Base-by-base conservation (phyloP, 148 eudicot genomes). In the Hydrangea macrophylla region DNA sequence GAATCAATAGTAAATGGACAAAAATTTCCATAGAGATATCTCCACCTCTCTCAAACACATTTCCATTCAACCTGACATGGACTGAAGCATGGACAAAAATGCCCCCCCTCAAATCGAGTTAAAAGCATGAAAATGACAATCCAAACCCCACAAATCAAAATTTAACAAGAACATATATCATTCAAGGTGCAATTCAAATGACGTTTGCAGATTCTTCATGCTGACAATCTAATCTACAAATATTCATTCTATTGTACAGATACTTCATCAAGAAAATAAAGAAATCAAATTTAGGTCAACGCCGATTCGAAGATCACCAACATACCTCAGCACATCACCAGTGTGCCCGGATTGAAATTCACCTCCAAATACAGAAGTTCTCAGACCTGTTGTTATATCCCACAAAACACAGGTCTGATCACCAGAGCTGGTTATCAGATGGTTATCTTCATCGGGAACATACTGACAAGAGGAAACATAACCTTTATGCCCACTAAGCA, bases 341-440 rank as follows among this genome's bases (percentile, higher is more conserved):
- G 92, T 90, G 76, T 90, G 98, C 32, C 98, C 98, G 62, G 93
- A 94, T 65, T 90, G 98, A 80, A 86, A 90, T 84, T 94, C 98
- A 64, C 98, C 98, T 70, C 98, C 98, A 76, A 94, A 94, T 18
- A 94, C 98, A 60, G 98, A 90, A 25, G 98, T 85, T 69, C 96
- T 81, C 31, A 94, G 83, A 27, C 98, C 98, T 9, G 98, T 94
- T 59, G 92, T 88, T 53, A 91, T 81, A 81, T 94, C 98, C 98
- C 98, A 94, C 65, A 94, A 82, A 45, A 88, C 84, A 78, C 98
- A 94, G 23, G 98, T 94, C 70, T 85, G 92, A 66, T 94, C 98
- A 67, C 98, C 98, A 31, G 98, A 94, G 65, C 97, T 81, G 59
- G 98, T 94, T 73, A 94, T 84, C 45, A 94, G 78, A 72, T 89